Base-by-base conservation (phyloP, 1,139 yeast species). In the Scheffersomyces titani region DNA sequence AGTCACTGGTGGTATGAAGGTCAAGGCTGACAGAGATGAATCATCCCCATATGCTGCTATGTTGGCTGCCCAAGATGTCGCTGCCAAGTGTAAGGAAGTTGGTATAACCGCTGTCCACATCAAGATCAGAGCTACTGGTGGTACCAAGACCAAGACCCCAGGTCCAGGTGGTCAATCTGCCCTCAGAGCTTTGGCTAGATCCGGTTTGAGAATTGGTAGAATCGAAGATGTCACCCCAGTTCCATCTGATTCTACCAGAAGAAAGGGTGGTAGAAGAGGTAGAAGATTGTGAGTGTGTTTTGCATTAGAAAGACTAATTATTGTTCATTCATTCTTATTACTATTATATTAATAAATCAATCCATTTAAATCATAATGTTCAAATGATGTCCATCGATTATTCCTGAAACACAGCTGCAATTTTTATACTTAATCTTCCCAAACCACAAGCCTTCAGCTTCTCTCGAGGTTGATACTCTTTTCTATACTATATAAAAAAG, bases 201-300 rank as follows among this genome's bases (percentile, higher is more conserved):
- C 98, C 69, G 99, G 99, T 81, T 88, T 96, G 84, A 92, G 97
- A 89, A 94, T 96, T 72, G 99, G 99, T 77, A 93, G 99, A 87
- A 96, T 96, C 73, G 99, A 96, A 88, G 99, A 96, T 82, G 99
- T 96, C 71, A 96, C 99, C 73, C 99, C 99, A 82, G 94, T 96
- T 76, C 99, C 99, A 81, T 94, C 99, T 71, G 99, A 96, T 85
- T 93, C 98, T 76, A 96, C 99, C 83, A 96, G 99, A 90, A 92
- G 97, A 91, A 96, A 96, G 96, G 99, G 99, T 92, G 99, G 99
- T 91, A 96, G 99, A 89, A 93, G 99, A 90, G 99, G 99, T 93
- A 94, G 99, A 90, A 92, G 99, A 90, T 90, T 93, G 86, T 93
- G 87, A 88, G 75, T 74, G 66, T 55, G 61, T 57, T 45, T 30